Evolutionary conservation across 2,329 filamentous ascomycete genomes (phyloP), one percentile per base, ranked within the genome.

Genomic region (Zasmidium cellare): DNA sequence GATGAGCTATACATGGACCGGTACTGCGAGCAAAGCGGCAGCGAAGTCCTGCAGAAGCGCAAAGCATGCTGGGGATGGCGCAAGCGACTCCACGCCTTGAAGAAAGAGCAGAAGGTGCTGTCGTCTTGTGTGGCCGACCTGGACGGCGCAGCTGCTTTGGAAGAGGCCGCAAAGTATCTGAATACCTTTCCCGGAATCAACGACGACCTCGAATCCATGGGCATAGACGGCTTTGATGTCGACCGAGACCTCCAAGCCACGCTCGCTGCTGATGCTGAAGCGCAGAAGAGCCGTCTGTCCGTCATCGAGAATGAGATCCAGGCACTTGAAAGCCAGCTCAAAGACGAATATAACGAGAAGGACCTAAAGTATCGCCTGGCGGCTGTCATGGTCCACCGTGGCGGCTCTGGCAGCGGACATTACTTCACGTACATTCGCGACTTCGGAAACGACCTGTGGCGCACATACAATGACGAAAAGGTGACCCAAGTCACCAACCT

Each of bases 381-480:
- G 66, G 91, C 93, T 0, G 89, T 97, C 28, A 96, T 99, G 69
- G 93, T 96, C 67, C 94, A 99, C 72, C 87, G 89, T 19, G 90
- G 90, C 28, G 80, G 81, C 9, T 68, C 73, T 1, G 68, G 69
- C 14, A 82, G 82, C 25, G 94, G 94, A 0, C 94, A 99, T 74
- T 99, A 97, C 76, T 97, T 91, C 88, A 91, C 97, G 46, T 97
- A 92, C 83, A 96, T 99, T 63, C 90, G 87, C 69, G 94, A 97
- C 76, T 96, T 96, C 73, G 84, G 87, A 63, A 84, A 85, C 48
- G 77, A 86, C 35, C 79, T 92, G 19, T 99, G 94, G 92, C 87
- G 92, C 57, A 91, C 90, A 69, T 99, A 97, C 80, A 99, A 99
- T 71, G 94, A 99, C 69, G 88, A 88, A 54, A 82, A 82, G 16